A percentile compares a stretch with the other conserved stretches of the same genome.
These are phyloP conservation scores for Evernia prunastri DNA, from an alignment of 495 filamentous ascomycete genomes.

Conservation along the genomic window DNA sequence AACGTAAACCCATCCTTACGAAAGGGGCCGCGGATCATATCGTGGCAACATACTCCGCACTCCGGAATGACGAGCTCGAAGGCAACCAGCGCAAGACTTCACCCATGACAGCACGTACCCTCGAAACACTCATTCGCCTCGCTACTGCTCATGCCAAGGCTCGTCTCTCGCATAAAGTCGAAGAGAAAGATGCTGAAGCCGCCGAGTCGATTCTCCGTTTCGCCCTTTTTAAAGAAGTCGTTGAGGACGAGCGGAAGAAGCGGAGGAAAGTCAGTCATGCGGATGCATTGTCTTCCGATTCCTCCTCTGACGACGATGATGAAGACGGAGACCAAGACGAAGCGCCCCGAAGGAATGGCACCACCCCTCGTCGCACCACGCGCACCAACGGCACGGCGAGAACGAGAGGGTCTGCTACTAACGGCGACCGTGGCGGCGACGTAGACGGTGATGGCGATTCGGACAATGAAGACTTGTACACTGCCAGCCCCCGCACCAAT, in stretches of 20 bases:
- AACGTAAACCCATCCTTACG: constrained; percentile 86
- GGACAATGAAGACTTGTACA: constrained; percentile 54
- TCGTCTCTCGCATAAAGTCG: constrained; percentile 84
- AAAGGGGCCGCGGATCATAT: constrained; percentile 92
- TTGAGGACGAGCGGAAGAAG: constrained; percentile 80
- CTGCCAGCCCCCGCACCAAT: constrained; percentile 44
- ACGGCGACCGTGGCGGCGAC: constrained; percentile 40
- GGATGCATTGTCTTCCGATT: constrained; percentile 29
- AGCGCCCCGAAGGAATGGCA: constrained; percentile 32
- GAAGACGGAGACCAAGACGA: constrained; percentile 34
- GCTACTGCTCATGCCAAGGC: constrained; percentile 95
- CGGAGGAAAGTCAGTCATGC: constrained; percentile 45
- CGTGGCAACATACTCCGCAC: constrained; percentile 82
- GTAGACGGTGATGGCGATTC: constrained; percentile 34
- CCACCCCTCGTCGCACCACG: constrained; percentile 30
- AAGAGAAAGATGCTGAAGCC: constrained; percentile 80
- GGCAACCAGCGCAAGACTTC: constrained; percentile 88
- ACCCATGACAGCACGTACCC: constrained; percentile 92
- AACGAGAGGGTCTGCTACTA: constrained; percentile 49
- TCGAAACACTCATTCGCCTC: constrained; percentile 95
- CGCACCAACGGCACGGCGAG: constrained; percentile 31
- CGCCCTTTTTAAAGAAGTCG: constrained; percentile 95
- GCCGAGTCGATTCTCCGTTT: constrained; percentile 90
- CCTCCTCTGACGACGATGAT: constrained; percentile 40
- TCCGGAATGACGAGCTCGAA: constrained; percentile 93